Evolutionary conservation across 306 rosid species (phyloP).

Genomic region (Malus fusca): DNA sequence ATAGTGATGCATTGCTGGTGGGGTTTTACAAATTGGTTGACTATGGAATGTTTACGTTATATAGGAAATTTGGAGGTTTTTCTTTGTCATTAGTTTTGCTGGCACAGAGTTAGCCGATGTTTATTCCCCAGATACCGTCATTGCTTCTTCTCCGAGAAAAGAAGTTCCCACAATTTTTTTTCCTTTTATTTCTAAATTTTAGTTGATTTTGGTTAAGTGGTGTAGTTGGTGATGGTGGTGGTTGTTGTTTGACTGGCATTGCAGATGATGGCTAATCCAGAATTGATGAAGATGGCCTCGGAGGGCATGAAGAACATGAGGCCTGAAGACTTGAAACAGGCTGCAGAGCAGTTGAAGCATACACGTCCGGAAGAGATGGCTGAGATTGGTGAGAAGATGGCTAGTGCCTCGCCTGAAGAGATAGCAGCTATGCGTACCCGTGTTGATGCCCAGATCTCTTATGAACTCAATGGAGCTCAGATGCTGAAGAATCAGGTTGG

Average conservation of each 20-base stretch:
- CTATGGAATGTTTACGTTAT: not conserved
- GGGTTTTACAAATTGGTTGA: not conserved
- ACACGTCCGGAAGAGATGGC: constrained; percentile 92
- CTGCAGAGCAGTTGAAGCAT: constrained; percentile 85
- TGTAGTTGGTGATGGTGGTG: not conserved
- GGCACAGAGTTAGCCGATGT: no score
- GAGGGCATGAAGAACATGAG: constrained; percentile 91
- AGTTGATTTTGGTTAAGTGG: not conserved
- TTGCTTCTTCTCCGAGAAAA: no score
- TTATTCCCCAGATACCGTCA: no score
- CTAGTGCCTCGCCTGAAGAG: constrained; percentile 76
- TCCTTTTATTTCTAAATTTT: no score
- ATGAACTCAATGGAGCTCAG: constrained; percentile 73
- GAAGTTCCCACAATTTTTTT: no score
- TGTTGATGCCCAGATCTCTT: constrained; percentile 58
- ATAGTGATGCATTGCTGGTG: not conserved
- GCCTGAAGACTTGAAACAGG: constrained; percentile 67
- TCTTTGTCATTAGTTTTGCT: not conserved
- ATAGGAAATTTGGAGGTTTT: not conserved
- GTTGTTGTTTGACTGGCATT: constrained; percentile 11
- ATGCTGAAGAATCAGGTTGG: constrained; percentile 78
- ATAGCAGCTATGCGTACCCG: constrained; percentile 63
- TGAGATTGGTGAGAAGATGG: constrained; percentile 88
- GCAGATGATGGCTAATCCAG: constrained; percentile 97
- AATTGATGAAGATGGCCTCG: constrained; percentile 79